Conservation (phyloP, 2,329 filamentous ascomycete genomes). For the Tolypocladium ovalisporum region DNA sequence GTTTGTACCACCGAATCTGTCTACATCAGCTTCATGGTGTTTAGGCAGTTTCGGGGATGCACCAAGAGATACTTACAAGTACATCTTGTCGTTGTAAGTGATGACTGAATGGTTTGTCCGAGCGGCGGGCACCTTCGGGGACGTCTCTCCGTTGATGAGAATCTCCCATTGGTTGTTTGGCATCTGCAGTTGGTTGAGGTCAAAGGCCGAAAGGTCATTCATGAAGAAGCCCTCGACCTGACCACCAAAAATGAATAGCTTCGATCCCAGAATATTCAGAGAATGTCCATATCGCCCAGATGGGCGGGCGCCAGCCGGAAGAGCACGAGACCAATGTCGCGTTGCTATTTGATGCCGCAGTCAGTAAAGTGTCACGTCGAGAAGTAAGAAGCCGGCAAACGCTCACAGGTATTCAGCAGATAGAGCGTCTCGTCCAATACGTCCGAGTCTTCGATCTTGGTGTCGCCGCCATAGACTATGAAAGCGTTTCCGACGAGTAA, state of each 20-base stretch:
- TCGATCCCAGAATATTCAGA: slow-evolving; percentile 90
- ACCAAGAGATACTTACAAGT: slow-evolving; percentile 52
- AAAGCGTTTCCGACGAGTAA: slow-evolving; percentile 95
- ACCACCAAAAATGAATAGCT: slow-evolving; percentile 94
- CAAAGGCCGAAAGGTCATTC: slow-evolving; percentile 92
- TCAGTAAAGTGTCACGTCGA: slow-evolving; percentile 6
- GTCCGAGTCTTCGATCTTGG: slow-evolving; percentile 89
- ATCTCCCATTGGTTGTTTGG: slow-evolving; percentile 91
- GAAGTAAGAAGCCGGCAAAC: background rate
- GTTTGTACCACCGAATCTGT: slow-evolving; percentile 92
- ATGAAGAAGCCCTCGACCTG: slow-evolving; percentile 97
- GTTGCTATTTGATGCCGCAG: slow-evolving; percentile 50
- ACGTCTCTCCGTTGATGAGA: slow-evolving; percentile 56
- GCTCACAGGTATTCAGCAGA: slow-evolving; percentile 91
- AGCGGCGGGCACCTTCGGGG: slow-evolving; percentile 58
- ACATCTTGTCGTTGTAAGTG: slow-evolving; percentile 87
- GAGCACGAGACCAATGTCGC: slow-evolving; percentile 91
- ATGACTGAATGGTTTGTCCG: slow-evolving; percentile 92
- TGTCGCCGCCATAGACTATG: slow-evolving; percentile 97
- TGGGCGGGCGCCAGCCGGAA: slow-evolving; percentile 76
- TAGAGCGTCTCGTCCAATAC: slow-evolving; percentile 91
- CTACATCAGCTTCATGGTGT: slow-evolving; percentile 1
- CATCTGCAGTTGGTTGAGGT: slow-evolving; percentile 87
- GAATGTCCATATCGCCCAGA: slow-evolving; percentile 93
- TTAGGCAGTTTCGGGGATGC: background rate